Conservation (phyloP, 2,329 filamentous ascomycete genomes). For the Pseudocercospora eumusae region DNA sequence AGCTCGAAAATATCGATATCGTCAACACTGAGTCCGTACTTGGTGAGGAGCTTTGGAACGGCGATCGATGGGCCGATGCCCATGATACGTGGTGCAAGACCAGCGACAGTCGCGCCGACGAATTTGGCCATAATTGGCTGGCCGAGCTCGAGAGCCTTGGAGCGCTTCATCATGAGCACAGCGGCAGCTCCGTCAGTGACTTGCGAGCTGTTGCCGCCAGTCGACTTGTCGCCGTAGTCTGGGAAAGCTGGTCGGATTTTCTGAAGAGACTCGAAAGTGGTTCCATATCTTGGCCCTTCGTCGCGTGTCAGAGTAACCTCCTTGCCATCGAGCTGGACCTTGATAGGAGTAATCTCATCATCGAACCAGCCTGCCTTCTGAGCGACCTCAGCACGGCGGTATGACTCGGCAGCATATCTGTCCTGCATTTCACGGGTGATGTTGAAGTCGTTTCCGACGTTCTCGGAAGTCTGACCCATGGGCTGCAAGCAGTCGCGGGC, state of each 20-base stretch:
- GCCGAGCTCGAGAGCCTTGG: conserved; percentile 78
- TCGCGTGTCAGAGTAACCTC: conserved; percentile 79
- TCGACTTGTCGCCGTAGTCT: conserved; percentile 81
- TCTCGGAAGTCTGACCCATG: conserved; percentile 98
- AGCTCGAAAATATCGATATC: conserved; percentile 91
- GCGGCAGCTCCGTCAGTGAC: conserved; percentile 93
- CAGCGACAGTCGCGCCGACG: conserved; percentile 85
- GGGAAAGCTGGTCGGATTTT: conserved; percentile 93
- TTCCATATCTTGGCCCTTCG: conserved; percentile 88
- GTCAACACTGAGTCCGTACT: conserved; percentile 73
- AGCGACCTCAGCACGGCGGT: conserved; percentile 80
- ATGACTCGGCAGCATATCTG: conserved; percentile 81
- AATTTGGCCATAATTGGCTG: conserved; percentile 95
- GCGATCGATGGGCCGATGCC: conserved; percentile 78
- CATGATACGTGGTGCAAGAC: conserved; percentile 92
- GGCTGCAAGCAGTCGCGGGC: conserved; percentile 84
- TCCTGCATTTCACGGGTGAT: conserved; percentile 81
- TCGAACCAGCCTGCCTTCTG: conserved; percentile 90
- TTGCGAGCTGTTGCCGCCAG: conserved; percentile 91
- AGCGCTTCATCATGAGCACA: conserved; percentile 90
- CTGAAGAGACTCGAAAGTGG: conserved; percentile 74
- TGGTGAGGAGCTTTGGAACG: conserved; percentile 77
- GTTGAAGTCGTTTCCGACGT: conserved; percentile 87
- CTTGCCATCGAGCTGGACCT: conserved; percentile 71
- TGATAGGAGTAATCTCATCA: conserved; percentile 91